Evolutionary conservation across 2,329 filamentous ascomycete species (phyloP).

Genomic region (Ascochyta lentis): DNA sequence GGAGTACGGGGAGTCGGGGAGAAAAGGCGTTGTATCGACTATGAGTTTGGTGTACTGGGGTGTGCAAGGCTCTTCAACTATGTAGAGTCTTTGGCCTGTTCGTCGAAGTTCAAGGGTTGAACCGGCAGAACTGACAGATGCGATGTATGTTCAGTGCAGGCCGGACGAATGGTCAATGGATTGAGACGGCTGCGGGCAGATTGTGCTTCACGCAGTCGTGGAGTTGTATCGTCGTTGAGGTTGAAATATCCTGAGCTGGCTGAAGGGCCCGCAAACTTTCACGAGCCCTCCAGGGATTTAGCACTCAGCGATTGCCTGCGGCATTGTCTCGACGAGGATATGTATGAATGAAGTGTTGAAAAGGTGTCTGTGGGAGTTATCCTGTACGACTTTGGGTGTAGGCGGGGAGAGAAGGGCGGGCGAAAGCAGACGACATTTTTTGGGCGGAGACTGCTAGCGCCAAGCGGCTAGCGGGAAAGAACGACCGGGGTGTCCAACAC

Average conservation of each 20-base stretch:
- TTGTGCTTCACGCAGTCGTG: slow-evolving; percentile 45
- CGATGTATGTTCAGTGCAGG: slow-evolving; percentile 38
- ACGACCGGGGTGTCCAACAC: slow-evolving; percentile 22
- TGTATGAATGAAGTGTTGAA: slow-evolving; percentile 33
- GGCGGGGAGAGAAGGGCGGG: slow-evolving; percentile 41
- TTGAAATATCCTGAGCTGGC: slow-evolving; percentile 79
- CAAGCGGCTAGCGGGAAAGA: slow-evolving; percentile 27
- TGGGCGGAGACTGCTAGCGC: slow-evolving; percentile 28
- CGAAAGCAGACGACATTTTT: slow-evolving; percentile 35
- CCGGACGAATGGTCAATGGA: slow-evolving; percentile 42
- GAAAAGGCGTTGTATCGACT: slow-evolving; percentile 36
- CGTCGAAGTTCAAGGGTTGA: slow-evolving; percentile 45
- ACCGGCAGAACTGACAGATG: slow-evolving; percentile 44
- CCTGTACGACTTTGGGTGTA: slow-evolving; percentile 51
- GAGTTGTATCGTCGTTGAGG: slow-evolving; percentile 53
- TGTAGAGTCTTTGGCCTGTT: slow-evolving; percentile 39
- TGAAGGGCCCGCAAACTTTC: slow-evolving; percentile 66
- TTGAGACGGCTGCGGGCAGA: slow-evolving; percentile 41
- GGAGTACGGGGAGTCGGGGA: slow-evolving; percentile 16
- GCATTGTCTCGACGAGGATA: slow-evolving; percentile 56
- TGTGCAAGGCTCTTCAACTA: slow-evolving; percentile 45
- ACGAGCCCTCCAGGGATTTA: slow-evolving; percentile 80
- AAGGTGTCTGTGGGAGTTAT: slow-evolving; percentile 32
- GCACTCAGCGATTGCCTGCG: slow-evolving; percentile 66
- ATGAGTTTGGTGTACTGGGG: slow-evolving; percentile 41